Conservation (phyloP, 2,329 filamentous ascomycete species). For the Westerdykella ornata region DNA sequence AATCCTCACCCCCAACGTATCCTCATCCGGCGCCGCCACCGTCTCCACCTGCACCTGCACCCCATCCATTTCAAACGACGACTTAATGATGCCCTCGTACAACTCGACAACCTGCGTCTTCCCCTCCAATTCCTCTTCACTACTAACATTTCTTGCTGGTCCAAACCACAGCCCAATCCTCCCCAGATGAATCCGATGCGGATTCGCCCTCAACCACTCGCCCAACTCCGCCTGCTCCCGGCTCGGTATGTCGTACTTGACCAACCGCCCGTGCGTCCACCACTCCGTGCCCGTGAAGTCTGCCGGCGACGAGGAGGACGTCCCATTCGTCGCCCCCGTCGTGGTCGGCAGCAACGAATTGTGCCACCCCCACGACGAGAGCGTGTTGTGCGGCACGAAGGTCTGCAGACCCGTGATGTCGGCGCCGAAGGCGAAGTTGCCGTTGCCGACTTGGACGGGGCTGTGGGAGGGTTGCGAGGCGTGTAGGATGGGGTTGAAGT, state of each 20-base stretch:
- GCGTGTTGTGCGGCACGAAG: conserved; percentile 38
- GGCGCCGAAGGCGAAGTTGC: conserved; percentile 44
- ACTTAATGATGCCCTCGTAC: conserved; percentile 44
- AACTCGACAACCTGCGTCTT: conserved; percentile 44
- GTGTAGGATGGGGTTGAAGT: conserved; percentile 46
- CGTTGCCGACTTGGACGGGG: conserved; percentile 47
- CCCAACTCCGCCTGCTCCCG: conserved; percentile 39
- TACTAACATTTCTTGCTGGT: conserved; percentile 31
- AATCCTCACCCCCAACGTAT: conserved; percentile 43
- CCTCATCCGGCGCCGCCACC: conserved; percentile 42
- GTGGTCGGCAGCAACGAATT: conserved; percentile 41
- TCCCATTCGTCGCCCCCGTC: conserved; percentile 30
- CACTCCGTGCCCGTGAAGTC: conserved; percentile 41
- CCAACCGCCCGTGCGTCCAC: conserved; percentile 41
- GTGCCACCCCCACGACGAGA: conserved; percentile 45
- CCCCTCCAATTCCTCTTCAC: conserved; percentile 36
- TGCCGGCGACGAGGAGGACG: no score
- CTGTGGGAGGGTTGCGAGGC: conserved; percentile 45
- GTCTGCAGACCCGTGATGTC: conserved; percentile 45
- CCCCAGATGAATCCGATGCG: conserved; percentile 48
- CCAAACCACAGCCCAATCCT: conserved; percentile 45
- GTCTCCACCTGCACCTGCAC: conserved; percentile 40
- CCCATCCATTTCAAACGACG: conserved; percentile 42
- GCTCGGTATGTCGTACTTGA: conserved; percentile 42
- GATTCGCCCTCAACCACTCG: conserved; percentile 51